phyloP scores from a whole-genome alignment of 192 early-diverging fungal species.

The Haplosporangium gracile region DNA sequence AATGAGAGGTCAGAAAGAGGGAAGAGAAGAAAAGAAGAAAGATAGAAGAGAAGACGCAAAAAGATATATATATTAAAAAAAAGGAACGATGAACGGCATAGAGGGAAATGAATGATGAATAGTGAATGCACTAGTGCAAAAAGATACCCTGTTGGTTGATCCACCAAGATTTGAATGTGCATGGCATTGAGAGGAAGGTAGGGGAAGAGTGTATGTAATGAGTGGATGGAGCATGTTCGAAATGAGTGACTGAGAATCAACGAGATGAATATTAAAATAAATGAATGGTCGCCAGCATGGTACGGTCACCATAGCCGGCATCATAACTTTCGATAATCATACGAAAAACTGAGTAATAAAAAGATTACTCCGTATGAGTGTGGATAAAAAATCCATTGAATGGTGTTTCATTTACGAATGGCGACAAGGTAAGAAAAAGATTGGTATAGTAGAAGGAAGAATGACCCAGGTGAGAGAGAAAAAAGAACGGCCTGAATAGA shows the following conservation, averaged over 20 bases:
- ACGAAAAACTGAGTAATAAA: too few species aligned
- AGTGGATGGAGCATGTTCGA: too few species aligned
- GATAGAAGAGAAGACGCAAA: not conserved
- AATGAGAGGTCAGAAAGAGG: not conserved
- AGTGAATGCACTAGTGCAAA: not conserved
- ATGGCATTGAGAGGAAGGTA: too few species aligned
- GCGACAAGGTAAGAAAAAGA: not conserved
- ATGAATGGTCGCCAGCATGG: too few species aligned
- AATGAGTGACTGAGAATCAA: too few species aligned
- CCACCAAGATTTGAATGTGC: not conserved
- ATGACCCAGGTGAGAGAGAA: not conserved
- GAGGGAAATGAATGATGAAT: constrained; percentile 1
- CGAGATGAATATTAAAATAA: too few species aligned
- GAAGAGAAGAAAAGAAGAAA: not conserved
- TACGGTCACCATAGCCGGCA: too few species aligned
- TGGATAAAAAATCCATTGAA: not conserved
- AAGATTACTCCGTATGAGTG: too few species aligned
- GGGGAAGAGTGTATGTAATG: too few species aligned
- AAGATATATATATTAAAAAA: not conserved
- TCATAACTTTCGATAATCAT: too few species aligned
- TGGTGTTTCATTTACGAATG: not conserved
- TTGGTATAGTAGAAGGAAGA: not conserved
- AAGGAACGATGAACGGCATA: not conserved
- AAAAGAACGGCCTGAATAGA: not conserved
- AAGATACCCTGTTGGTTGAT: not conserved